Percentiles rank a stretch among this genome's conserved stretches.
phyloP scores from a whole-genome alignment of 176 grass and related monocot species.

The Luzula sylvatica region DNA sequence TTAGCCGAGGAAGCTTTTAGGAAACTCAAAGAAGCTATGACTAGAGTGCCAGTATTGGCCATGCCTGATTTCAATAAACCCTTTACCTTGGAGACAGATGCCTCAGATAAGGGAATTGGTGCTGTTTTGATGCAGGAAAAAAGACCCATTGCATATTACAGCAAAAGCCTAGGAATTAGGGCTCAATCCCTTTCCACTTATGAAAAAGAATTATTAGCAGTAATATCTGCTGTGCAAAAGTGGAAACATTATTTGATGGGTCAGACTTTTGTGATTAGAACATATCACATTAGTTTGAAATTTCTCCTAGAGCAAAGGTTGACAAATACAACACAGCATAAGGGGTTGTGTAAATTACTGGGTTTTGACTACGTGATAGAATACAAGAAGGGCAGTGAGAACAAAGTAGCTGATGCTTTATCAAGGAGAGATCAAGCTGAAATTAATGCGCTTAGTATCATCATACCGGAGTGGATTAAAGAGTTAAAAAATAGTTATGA shows the following conservation, averaged over 20 bases:
- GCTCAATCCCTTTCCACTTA: background rate
- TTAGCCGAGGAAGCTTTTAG: background rate
- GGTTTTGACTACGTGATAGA: background rate
- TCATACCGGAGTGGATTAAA: background rate
- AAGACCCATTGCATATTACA: background rate
- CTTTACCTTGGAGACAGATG: background rate
- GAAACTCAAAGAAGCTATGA: background rate
- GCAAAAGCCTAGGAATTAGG: background rate
- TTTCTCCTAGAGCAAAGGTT: background rate
- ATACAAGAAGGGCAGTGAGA: background rate
- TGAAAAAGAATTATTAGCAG: background rate
- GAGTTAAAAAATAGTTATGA: background rate
- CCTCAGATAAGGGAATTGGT: background rate
- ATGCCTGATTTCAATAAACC: background rate
- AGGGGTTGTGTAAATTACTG: background rate
- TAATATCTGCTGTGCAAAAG: background rate
- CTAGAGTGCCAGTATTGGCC: background rate
- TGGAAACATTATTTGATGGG: conserved; percentile 3
- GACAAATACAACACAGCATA: background rate
- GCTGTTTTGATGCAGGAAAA: background rate
- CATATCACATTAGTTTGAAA: background rate
- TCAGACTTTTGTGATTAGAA: background rate
- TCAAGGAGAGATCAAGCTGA: background rate
- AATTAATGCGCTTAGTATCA: background rate
- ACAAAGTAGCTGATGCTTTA: background rate